Base-by-base conservation (phyloP, 139 green algal genomes). In the Pseudopediastrum boryanum region DNA sequence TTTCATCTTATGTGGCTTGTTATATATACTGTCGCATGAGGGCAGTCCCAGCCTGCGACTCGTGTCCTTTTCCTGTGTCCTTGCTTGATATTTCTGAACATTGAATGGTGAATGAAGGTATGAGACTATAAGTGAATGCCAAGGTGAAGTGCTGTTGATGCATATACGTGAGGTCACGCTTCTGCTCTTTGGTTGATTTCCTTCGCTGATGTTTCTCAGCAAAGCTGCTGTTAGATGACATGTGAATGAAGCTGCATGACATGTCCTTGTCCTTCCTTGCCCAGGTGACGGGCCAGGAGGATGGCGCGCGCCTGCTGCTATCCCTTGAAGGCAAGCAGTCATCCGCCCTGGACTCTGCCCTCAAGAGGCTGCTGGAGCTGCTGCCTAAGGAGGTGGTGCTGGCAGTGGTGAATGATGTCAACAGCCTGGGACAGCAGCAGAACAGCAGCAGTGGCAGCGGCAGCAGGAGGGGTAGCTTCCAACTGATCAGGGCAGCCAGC, bases 271-370 rank as follows among this genome's bases (percentile, higher is more conserved):
- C 13, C 46, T 56, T 12, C 46, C 46, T n/a, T 56, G 46, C 46
- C 59, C 84, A 87, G 81, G 84, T 93, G 39, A 81, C 38, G 13
- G 71, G 56, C 2, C 86, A 91, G 72, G 23, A 43, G 2, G 90
- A 94, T 39, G 85, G 81, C 13, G 75, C 81, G 21, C 70, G 80
- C 16, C 67, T 94, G 29, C 74, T 93, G 36, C 58, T 94, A 41
- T 85, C 82, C 0, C 59, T 94, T 68, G 89, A 94, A 72, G 83
- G 84, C 61, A 92, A 91, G 75, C 65, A 87, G 12, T 44, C 21
- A n/a, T 75, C 68, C 25, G 4, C 41, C 52, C 52, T 91, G 58
- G 48, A 81, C 25, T n/a, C n/a, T 13, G 84, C 76, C 38, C 7
- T 50, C 21, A 50, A 46, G 1, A 35, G 65, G 0, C 74, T 85